Evolutionary conservation across 73 alveolate genomes (phyloP).

Genomic region (Tetrahymena malaccensis): DNA sequence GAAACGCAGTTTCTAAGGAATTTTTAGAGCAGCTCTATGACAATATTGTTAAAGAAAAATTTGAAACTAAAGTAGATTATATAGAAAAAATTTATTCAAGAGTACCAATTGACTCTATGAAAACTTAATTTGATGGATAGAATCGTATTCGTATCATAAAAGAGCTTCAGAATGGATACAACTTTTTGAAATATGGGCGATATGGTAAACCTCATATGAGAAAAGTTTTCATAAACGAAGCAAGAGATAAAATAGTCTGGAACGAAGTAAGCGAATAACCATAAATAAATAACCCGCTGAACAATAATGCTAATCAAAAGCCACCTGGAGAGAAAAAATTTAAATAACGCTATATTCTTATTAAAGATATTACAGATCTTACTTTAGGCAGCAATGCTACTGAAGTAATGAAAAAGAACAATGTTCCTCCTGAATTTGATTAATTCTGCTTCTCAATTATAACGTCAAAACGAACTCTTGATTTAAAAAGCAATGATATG

Average conservation of each 20-base stretch:
- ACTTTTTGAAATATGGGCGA: constrained; percentile 53
- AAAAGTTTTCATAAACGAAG: constrained; percentile 46
- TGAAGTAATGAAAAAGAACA: constrained; percentile 42
- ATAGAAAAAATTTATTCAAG: constrained; percentile 58
- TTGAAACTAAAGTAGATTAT: constrained; percentile 51
- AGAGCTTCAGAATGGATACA: constrained; percentile 42
- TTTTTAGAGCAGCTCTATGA: constrained; percentile 43
- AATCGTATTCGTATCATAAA: background rate
- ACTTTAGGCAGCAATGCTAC: constrained; percentile 54
- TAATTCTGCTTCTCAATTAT: constrained; percentile 49
- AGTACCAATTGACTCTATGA: background rate
- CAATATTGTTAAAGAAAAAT: constrained; percentile 34
- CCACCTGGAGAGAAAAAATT: constrained; percentile 6
- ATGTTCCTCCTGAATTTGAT: constrained; percentile 58
- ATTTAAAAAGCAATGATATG: constrained; percentile 33
- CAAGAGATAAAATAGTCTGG: background rate
- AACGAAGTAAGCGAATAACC: background rate
- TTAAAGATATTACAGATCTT: constrained; percentile 39
- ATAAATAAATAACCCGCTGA: constrained; percentile 30
- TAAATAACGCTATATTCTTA: constrained; percentile 18
- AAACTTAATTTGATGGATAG: background rate
- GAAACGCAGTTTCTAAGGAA: constrained; percentile 3
- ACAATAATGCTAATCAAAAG: background rate
- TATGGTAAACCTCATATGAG: constrained; percentile 51
- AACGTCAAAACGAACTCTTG: constrained; percentile 47